Evolutionary conservation across 2,329 filamentous ascomycete genomes (phyloP).

Genomic region (Nannizziopsis arthrosporioides): DNA sequence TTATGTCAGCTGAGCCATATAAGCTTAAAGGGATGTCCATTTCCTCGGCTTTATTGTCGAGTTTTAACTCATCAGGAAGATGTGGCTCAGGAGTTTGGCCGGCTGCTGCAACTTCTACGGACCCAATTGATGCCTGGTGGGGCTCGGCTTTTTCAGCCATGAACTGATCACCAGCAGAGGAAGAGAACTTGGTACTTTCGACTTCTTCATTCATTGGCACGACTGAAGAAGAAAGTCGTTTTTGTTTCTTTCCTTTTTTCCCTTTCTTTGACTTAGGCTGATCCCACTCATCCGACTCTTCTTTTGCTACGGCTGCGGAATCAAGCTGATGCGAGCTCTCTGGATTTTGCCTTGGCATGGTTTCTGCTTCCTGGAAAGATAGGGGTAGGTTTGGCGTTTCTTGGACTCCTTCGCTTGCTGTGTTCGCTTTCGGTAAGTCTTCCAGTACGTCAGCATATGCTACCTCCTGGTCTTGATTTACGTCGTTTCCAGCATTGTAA

Average conservation of each 20-base stretch:
- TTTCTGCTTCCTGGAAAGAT: background rate
- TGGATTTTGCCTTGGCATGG: background rate
- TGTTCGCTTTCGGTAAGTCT: background rate
- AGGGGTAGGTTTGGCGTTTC: background rate
- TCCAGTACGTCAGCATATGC: background rate
- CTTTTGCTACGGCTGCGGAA: background rate
- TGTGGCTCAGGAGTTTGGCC: background rate
- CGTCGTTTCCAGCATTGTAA: background rate
- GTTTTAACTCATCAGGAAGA: background rate
- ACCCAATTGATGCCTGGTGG: background rate
- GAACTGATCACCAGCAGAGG: background rate
- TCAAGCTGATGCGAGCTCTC: background rate
- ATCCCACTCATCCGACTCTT: background rate
- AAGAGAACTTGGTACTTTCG: background rate
- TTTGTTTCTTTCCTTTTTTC: conserved; percentile 19
- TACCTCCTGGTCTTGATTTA: background rate
- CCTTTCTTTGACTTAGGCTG: conserved; percentile 16
- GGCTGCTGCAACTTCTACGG: background rate
- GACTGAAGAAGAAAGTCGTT: background rate
- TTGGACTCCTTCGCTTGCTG: background rate
- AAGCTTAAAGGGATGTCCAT: conserved; percentile 8
- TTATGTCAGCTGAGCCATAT: background rate
- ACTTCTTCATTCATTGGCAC: background rate
- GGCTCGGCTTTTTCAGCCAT: background rate
- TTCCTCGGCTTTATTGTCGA: background rate